phyloP scores from a whole-genome alignment of 164 flowering plant species.

The Liriodendron chinense region DNA sequence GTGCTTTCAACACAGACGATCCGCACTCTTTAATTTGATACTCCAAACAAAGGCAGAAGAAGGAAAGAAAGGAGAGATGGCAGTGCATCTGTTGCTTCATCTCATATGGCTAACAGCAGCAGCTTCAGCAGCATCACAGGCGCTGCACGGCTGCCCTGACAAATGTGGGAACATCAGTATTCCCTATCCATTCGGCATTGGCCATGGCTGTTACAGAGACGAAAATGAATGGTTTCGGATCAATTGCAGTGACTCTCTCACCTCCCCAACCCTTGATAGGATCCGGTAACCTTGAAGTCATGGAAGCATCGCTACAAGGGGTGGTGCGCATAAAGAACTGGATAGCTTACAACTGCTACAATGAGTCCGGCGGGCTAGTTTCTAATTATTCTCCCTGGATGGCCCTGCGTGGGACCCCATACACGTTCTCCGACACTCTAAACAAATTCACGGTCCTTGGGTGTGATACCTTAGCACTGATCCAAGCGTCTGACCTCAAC shows the following conservation, averaged over 20 bases:
- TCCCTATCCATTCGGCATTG: constrained; percentile 6
- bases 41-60: too few species aligned
- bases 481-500: background rate
- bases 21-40: too few species aligned
- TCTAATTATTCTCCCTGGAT: background rate
- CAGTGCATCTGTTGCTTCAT: background rate
- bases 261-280: constrained; percentile 7
- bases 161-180: background rate
- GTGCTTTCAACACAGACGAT: too few species aligned
- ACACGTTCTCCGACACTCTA: background rate
- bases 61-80: too few species aligned
- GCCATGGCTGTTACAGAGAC: background rate
- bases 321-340: background rate
- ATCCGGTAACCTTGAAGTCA: background rate
- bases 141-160: background rate
- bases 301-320: background rate
- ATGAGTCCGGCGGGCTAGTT: background rate
- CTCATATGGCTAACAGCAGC: background rate
- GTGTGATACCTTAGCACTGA: background rate
- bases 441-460: background rate
- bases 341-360: background rate
- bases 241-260: background rate
- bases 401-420: background rate
- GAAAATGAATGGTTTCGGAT: background rate
- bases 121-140: background rate